Evolutionary conservation across 2,329 filamentous ascomycete genomes (phyloP), one percentile per base, ranked within the genome.

Genomic region (Hypoxylon sp.): DNA sequence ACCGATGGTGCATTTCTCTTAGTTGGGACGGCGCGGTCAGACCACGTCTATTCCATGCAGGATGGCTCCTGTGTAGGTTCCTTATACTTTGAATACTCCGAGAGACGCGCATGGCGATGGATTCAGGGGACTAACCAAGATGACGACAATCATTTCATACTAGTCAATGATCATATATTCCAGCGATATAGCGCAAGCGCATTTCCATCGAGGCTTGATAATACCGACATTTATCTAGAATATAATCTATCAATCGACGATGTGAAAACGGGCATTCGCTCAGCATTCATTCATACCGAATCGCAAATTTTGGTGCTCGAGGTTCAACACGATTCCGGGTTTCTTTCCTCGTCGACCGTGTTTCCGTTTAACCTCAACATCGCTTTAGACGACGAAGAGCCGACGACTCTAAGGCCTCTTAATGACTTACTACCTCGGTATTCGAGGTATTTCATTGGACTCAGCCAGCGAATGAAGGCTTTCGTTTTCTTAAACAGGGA

Each of bases 71-170:
- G 21, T 19, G 7, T 55, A 31, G 52, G 52, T 0, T 42, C 52
- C 1, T 19, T 55, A 27, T 19, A 37, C 2, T 55, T 55, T n/a
- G 24, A 55, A 8, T 24, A 21, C 17, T 8, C 29, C 11, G 24
- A 55, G 21, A 55, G 52, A 27, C 52, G 31, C 29, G 21, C 24
- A 42, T 55, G 52, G 27, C 42, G 54, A 35, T 57, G 54, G 54
- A 27, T 27, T 37, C 54, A 19, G 17, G 42, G 29, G 2, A 13
- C 21, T 6, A 17, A 7, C 5, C 29, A 39, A 1, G 39, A 39
- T 17, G n/a, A 11, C 6, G 54, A 57, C 10, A 19, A 37, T 19
- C 27, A 57, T 5, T 57, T 57, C 19, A 24, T 35, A 13, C 21
- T 58, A 27, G 6, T 58, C 10, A 50, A 39, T 7, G 39, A 58